Percentiles rank a stretch among this genome's conserved stretches.
These are phyloP conservation scores for Didymella arachidicola DNA, from an alignment of 2,329 filamentous ascomycete genomes.

Conservation along the genomic window DNA sequence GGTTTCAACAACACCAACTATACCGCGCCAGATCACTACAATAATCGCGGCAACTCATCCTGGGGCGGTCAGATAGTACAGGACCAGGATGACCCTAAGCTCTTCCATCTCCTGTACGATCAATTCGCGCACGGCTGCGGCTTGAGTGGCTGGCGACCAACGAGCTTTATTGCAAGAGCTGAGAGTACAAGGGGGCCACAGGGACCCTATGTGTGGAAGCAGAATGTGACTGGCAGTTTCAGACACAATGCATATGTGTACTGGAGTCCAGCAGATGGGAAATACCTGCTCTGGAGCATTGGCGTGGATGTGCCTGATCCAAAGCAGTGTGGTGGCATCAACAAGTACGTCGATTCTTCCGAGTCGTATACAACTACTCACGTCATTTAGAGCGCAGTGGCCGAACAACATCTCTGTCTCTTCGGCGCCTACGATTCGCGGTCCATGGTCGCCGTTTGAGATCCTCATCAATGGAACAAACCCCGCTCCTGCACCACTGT, in stretches of 20 bases:
- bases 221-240: conserved; percentile 54
- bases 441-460: conserved; percentile 26
- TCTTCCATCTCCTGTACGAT: conserved; percentile 58
- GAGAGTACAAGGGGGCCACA: conserved; percentile 55
- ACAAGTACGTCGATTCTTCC: conserved; percentile 6
- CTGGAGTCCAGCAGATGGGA: conserved; percentile 55
- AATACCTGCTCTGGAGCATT: conserved; percentile 58
- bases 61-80: conserved; percentile 60
- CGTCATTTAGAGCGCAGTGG: conserved; percentile 13
- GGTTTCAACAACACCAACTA: conserved; percentile 58
- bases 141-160: conserved; percentile 58
- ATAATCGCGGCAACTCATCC: conserved; percentile 52
- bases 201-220: conserved; percentile 56
- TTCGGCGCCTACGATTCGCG: conserved; percentile 20
- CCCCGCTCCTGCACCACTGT: conserved; percentile 54
- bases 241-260: conserved; percentile 58
- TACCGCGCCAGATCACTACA: conserved; percentile 24
- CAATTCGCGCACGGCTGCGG: conserved; percentile 59
- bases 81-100: conserved; percentile 48
- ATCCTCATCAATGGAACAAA: conserved; percentile 51
- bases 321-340: conserved; percentile 23
- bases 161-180: conserved; percentile 56
- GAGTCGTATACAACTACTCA: not conserved
- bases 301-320: conserved; percentile 48
- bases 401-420: conserved; percentile 35